Percentiles rank a stretch among this genome's conserved stretches.
phyloP scores from a whole-genome alignment of 2,329 filamentous ascomycete species.

The Balansia obtecta region DNA sequence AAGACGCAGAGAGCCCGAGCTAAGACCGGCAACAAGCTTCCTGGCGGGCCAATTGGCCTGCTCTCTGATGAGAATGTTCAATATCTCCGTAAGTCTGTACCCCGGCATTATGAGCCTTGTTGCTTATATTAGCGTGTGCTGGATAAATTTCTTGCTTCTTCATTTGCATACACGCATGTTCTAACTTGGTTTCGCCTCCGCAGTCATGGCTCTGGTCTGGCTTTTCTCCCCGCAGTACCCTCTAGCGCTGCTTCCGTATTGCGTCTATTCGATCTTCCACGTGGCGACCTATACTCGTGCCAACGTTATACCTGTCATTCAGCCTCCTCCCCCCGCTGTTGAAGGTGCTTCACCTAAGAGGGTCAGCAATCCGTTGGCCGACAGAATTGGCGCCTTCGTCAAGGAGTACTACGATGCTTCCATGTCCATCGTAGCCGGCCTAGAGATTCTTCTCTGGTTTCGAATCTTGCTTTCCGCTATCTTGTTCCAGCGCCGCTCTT shows the following conservation, averaged over 20 bases:
- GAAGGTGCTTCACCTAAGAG: slow-evolving; percentile 43
- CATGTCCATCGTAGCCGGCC: slow-evolving; percentile 82
- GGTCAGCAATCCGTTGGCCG: slow-evolving; percentile 51
- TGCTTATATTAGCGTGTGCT: too few species aligned
- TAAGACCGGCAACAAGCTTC: slow-evolving; percentile 55
- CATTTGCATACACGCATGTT: background rate
- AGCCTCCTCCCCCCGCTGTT: slow-evolving; percentile 49
- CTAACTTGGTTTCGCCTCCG: background rate
- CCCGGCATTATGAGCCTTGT: background rate
- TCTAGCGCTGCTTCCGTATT: slow-evolving; percentile 84
- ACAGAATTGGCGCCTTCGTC: slow-evolving; percentile 83
- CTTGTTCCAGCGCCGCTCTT: slow-evolving; percentile 80
- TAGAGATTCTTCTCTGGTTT: slow-evolving; percentile 81
- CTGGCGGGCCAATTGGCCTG: slow-evolving; percentile 49
- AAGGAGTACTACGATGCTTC: slow-evolving; percentile 96
- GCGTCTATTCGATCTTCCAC: slow-evolving; percentile 97
- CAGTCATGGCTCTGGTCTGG: slow-evolving; percentile 91
- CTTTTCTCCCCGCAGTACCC: slow-evolving; percentile 82
- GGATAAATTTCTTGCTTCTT: too few species aligned
- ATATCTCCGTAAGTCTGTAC: slow-evolving; percentile 63
- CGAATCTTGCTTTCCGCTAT: slow-evolving; percentile 71
- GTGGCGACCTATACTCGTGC: slow-evolving; percentile 92
- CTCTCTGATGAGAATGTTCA: slow-evolving; percentile 91
- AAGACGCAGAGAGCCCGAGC: slow-evolving; percentile 86
- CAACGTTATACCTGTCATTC: slow-evolving; percentile 79